Percentiles rank a stretch among this genome's conserved stretches.
phyloP scores from a whole-genome alignment of 1,139 yeast genomes.

The Lizanozyma gosingica region DNA sequence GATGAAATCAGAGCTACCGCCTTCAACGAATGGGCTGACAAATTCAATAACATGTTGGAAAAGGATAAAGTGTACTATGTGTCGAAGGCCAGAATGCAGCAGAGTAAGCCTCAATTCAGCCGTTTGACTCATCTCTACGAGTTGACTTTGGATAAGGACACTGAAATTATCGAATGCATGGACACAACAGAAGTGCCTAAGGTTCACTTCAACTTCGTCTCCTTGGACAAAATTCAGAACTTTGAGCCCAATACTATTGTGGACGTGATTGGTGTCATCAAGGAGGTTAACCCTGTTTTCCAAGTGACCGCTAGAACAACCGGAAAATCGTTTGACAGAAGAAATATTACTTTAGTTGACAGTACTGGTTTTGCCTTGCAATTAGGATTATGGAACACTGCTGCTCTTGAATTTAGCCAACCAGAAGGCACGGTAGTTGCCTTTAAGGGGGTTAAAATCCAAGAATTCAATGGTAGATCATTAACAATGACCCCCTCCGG shows the following conservation, averaged over 20 bases:
- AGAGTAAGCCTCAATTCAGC: constrained; percentile 82
- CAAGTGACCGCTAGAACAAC: constrained; percentile 88
- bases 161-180: constrained; percentile 63
- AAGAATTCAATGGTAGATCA: constrained; percentile 83
- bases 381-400: constrained; percentile 86
- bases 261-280: constrained; percentile 83
- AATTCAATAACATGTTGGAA: constrained; percentile 61
- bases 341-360: constrained; percentile 83
- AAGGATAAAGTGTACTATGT: constrained; percentile 88
- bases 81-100: constrained; percentile 71
- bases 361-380: constrained; percentile 68
- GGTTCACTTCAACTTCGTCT: constrained; percentile 66
- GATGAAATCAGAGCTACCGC: constrained; percentile 97
- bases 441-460: constrained; percentile 80
- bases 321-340: constrained; percentile 85
- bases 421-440: constrained; percentile 88
- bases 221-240: constrained; percentile 55
- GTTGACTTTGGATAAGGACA: constrained; percentile 70
- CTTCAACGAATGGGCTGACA: constrained; percentile 80
- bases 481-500: constrained; percentile 78
- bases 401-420: constrained; percentile 66
- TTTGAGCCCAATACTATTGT: constrained; percentile 65
- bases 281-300: constrained; percentile 62
- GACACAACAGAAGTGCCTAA: constrained; percentile 59
- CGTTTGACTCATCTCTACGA: constrained; percentile 85